Evolutionary conservation across 805 yeast genomes (phyloP).

Genomic region (Cyberlindnera veronae): DNA sequence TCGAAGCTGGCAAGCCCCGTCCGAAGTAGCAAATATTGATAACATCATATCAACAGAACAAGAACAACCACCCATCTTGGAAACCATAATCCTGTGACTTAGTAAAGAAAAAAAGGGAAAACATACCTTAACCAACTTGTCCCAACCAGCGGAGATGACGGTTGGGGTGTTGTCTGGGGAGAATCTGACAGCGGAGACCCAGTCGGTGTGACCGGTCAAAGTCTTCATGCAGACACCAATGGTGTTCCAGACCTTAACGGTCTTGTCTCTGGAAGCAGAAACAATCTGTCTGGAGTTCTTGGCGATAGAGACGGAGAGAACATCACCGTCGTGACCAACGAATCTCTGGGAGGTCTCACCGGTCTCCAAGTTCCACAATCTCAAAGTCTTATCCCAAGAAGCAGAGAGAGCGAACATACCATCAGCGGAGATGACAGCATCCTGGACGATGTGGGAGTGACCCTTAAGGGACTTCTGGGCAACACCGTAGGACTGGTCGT

Average conservation of each 20-base stretch:
- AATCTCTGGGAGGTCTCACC: constrained; percentile 94
- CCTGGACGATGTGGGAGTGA: constrained; percentile 99
- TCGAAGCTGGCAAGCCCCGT: constrained; percentile 63
- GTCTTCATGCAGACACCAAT: constrained; percentile 95
- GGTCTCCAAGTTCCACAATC: constrained; percentile 95
- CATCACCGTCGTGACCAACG: constrained; percentile 98
- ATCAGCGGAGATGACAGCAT: constrained; percentile 95
- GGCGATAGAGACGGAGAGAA: constrained; percentile 93
- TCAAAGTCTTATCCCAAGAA: constrained; percentile 99
- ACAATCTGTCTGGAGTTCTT: constrained; percentile 96
- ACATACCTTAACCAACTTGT: constrained; percentile 98
- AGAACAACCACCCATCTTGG: neutral
- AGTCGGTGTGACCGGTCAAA: constrained; percentile 94
- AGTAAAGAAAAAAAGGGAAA: constrained; percentile 15
- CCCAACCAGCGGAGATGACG: constrained; percentile 98
- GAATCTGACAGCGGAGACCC: constrained; percentile 98
- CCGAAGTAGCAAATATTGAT: constrained; percentile 99
- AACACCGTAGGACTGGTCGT: constrained; percentile 96
- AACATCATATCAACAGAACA: constrained; percentile 61
- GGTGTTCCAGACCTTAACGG: constrained; percentile 99
- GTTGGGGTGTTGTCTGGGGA: constrained; percentile 78
- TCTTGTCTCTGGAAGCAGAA: constrained; percentile 98
- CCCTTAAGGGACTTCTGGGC: constrained; percentile 97
- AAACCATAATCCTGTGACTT: neutral
- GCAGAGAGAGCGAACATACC: constrained; percentile 97